A percentile compares a stretch with the other conserved stretches of the same genome.
These are phyloP conservation scores for Epichloe hybrida DNA, from an alignment of 2,329 filamentous ascomycete species.

Conservation along the genomic window DNA sequence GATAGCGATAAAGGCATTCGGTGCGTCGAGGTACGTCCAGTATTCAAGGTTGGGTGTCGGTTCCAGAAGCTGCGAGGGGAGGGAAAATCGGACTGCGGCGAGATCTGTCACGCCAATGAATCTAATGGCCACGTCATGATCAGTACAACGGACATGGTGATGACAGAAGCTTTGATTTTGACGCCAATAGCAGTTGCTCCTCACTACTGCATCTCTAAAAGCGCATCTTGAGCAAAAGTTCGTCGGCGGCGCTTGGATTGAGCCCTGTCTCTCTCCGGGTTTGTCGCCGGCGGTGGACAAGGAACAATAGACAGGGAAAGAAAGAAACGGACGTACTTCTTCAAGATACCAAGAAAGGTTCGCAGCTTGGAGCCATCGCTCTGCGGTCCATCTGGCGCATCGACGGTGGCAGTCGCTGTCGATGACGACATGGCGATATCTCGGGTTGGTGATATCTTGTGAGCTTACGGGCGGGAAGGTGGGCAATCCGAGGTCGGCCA, in stretches of 20 bases:
- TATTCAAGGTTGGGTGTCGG: constrained; percentile 96
- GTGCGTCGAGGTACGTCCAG: constrained; percentile 95
- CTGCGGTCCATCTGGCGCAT: constrained; percentile 30
- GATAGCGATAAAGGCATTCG: constrained; percentile 71
- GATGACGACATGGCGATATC: constrained; percentile 24
- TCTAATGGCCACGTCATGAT: constrained; percentile 29
- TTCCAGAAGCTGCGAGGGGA: constrained; percentile 89
- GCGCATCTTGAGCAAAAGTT: not conserved
- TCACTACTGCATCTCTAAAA: not conserved
- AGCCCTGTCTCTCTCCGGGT: not conserved
- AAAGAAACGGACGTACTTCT: constrained; percentile 50
- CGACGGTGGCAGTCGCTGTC: constrained; percentile 18
- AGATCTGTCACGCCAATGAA: constrained; percentile 96
- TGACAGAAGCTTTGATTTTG: not conserved
- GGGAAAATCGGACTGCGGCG: constrained; percentile 86
- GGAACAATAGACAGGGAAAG: not conserved
- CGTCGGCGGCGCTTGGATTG: not conserved
- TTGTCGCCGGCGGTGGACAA: not conserved
- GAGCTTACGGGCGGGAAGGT: not conserved
- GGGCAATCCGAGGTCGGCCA: not conserved
- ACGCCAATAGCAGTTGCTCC: not conserved
- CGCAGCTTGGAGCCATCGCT: constrained; percentile 81
- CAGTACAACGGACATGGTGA: not conserved
- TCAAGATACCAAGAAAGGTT: constrained; percentile 76
- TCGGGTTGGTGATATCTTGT: not conserved